Conservation (phyloP, 2,329 filamentous ascomycete genomes). For the Alternaria panax region DNA sequence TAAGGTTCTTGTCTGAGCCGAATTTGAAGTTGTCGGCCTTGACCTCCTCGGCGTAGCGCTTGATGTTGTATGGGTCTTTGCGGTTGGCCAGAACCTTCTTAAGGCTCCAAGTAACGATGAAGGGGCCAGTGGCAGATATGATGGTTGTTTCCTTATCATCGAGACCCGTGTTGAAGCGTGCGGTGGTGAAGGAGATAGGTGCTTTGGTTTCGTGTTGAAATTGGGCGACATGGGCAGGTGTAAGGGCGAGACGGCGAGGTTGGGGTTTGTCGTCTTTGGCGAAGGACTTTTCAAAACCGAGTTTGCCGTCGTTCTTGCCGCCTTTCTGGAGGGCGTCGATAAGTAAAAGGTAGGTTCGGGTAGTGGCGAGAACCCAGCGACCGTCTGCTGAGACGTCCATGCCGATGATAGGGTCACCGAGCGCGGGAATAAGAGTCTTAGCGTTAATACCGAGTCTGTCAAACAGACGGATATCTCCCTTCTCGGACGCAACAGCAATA, state of each 20-base stretch:
- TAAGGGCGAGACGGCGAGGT: slow-evolving; percentile 86
- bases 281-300: slow-evolving; percentile 96
- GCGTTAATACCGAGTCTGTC: slow-evolving; percentile 96
- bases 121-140: slow-evolving; percentile 94
- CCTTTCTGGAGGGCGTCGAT: slow-evolving; percentile 90
- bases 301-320: slow-evolving; percentile 95
- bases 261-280: slow-evolving; percentile 92
- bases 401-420: slow-evolving; percentile 93
- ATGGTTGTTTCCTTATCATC: slow-evolving; percentile 87
- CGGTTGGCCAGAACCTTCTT: slow-evolving; percentile 84
- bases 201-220: slow-evolving; percentile 96
- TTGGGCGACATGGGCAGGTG: slow-evolving; percentile 91
- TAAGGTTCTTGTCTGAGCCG: slow-evolving; percentile 96
- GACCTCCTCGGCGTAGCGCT: slow-evolving; percentile 92
- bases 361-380: slow-evolving; percentile 93
- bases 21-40: slow-evolving; percentile 99
- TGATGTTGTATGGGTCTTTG: slow-evolving; percentile 93
- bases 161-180: slow-evolving; percentile 90
- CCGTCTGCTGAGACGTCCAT: slow-evolving; percentile 95
- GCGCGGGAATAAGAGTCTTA: slow-evolving; percentile 94
- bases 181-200: slow-evolving; percentile 85
- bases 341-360: slow-evolving; percentile 90
- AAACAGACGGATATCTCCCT: slow-evolving; percentile 96
- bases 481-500: slow-evolving; percentile 95
- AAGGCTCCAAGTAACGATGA: slow-evolving; percentile 95